Conservation (phyloP, 163 green algal species). For the Volvox carteri region DNA sequence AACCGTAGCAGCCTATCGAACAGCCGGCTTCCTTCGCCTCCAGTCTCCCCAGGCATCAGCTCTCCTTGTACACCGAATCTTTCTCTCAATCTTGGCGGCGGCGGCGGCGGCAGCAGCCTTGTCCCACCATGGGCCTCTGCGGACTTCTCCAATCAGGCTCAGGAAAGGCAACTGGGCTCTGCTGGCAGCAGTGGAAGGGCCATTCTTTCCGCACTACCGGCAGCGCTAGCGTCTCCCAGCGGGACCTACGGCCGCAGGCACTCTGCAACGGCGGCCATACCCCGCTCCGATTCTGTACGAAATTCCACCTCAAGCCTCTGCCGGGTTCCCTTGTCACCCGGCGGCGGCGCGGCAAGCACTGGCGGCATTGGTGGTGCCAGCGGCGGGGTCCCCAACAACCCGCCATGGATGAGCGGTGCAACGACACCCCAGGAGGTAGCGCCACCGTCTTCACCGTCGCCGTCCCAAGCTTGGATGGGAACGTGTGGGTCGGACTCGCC, state of each 20-base stretch:
- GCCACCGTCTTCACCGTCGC: background rate
- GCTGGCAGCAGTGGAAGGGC: background rate
- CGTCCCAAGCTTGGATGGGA: background rate
- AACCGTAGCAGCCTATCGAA: background rate
- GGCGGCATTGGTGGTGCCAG: too few species aligned
- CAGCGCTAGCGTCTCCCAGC: background rate
- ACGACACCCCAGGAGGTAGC: background rate
- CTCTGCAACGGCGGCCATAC: background rate
- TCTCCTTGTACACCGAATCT: background rate
- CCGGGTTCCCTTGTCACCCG: background rate
- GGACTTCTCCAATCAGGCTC: background rate
- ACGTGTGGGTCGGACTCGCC: background rate
- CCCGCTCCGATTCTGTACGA: background rate
- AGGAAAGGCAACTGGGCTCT: background rate
- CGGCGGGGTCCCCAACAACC: too few species aligned
- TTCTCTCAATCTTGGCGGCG: background rate
- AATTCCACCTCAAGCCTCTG: background rate
- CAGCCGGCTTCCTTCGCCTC: conserved; percentile 34
- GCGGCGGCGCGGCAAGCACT: background rate
- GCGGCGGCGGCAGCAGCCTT: too few species aligned
- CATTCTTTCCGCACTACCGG: background rate
- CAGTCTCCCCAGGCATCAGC: conserved; percentile 7
- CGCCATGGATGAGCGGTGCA: too few species aligned
- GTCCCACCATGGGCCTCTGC: background rate
- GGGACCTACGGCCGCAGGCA: background rate